Base-by-base conservation (phyloP, 257 asterid genomes). In the Rhazya stricta region DNA sequence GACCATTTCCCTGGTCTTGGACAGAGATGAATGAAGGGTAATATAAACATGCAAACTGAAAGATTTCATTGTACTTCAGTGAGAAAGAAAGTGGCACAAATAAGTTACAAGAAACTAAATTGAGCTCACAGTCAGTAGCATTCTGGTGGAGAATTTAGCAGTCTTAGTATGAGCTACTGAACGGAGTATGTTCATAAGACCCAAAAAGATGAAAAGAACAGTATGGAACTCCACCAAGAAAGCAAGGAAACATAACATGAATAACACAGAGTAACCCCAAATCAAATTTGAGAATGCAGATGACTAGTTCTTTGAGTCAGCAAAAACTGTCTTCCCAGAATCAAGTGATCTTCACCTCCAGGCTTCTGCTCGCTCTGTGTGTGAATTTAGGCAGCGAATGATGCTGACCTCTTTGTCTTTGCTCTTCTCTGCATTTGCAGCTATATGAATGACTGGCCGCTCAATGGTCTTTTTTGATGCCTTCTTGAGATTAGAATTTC, bases 321-420 rank as follows among this genome's bases (percentile, higher is more conserved):
- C 25, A 18, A 29, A 58, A 58, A 0, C 18, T 58, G 1, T 25
- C 1, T 65, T 67, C 21, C 72, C 53, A 23, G 69, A 34, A 62
- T 32, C 43, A 42, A 67, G 34, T 67, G 36, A n/a, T n/a, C 73
- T 73, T 93, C 92, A 93, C 61, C 91, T 86, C 96, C 98, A 93
- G 5, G 91, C 84, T 80, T 87, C 96, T 71, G 80, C 85, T 69
- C 88, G 79, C 61, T 85, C 98, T 11, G 89, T 63, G 25, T 68
- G 78, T 9, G 93, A 85, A 84, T 87, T 90, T 34, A 87, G 74
- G 13, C 91, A 86, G 61, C 91, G 80, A 48, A 87, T 46, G 71
- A 78, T 78, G 65, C 80, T 83, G 41, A 73, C 6, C 30, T 82
- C 90, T 79, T 83, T 83, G 76, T 82, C 90, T 79, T 83, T 83